Evolutionary conservation across 352 stramenopile genomes (phyloP), one percentile per base, ranked within the genome.

Genomic region (Globisporangium parvum): DNA sequence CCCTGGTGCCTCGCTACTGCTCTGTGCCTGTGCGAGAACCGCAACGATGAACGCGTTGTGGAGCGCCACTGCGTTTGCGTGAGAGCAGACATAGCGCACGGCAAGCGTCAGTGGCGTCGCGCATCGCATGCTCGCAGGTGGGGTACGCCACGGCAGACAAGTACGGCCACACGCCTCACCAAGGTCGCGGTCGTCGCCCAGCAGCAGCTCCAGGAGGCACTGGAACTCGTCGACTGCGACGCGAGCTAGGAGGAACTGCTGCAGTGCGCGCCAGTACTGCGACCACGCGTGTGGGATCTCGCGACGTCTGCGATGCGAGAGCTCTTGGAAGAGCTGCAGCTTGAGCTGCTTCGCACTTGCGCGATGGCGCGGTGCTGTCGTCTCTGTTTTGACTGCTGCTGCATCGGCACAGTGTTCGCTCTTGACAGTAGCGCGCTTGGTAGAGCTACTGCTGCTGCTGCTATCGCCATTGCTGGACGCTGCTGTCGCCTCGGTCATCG

Each of bases 1-100:
- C n/a, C n/a, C 31, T 37, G 31, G 3, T 37, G 31, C 9, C 31
- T 37, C 1, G 31, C 31, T 10, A 37, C 31, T 44, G 5, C 20
- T n/a, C n/a, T 66, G 61, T 17, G 60, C 47, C 12, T 75, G 69
- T 46, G 73, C 73, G 39, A 88, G 65, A 2, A 88, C 53, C 54
- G 73, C 73, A 42, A 80, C 62, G 37, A 86, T 67, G 23, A 88
- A 81, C 42, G 67, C 62, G 41, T 88, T 88, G 65, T 88, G 78
- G 18, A 85, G 53, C 53, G 73, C 69, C 66, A 65, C 53, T 74
- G 21, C 15, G 15, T n/a, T 17, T 37, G 41, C 59, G 8, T 24
- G n/a, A 37, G 12, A 33, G 15, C 24, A 42, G 26, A 31, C 26
- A 37, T 10, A 37, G 31, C 31, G 12, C 8, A 37, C 31, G 31